These are phyloP conservation scores for Halophytophthora polymorphica DNA, from an alignment of 352 stramenopile species.

Conservation along the genomic window DNA sequence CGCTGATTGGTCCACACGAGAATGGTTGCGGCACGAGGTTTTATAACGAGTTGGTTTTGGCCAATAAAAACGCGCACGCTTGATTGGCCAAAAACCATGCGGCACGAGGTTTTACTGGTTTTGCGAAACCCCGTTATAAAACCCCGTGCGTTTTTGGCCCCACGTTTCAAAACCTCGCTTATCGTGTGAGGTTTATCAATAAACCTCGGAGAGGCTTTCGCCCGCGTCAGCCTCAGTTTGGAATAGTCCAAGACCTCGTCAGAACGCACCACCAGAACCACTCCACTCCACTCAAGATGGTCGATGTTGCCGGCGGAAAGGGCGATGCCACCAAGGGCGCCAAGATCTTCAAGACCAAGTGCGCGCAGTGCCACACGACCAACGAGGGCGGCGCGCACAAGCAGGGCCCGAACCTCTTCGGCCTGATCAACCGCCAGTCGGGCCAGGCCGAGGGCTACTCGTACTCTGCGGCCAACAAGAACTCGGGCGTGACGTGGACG, in stretches of 20 bases:
- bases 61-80: too few relatives aligned
- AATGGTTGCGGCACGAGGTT: too few relatives aligned
- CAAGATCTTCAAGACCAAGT: constrained; percentile 98
- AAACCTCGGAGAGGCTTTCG: too few relatives aligned
- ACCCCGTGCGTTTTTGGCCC: too few relatives aligned
- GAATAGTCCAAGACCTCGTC: constrained; percentile 30
- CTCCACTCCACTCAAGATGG: constrained; percentile 27
- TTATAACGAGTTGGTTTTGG: too few relatives aligned
- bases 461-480: constrained; percentile 99
- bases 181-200: too few relatives aligned
- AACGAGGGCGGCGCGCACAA: constrained; percentile 93
- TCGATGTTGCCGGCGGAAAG: constrained; percentile 44
- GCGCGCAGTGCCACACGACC: constrained; percentile 93
- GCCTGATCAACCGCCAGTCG: constrained; percentile 96
- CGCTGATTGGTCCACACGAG: too few relatives aligned
- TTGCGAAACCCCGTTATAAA: too few relatives aligned
- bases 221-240: constrained; percentile 45
- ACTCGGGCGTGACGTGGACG: constrained; percentile 94
- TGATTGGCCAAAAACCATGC: too few relatives aligned
- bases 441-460: constrained; percentile 96
- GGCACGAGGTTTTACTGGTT: too few relatives aligned
- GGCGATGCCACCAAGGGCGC: constrained; percentile 87
- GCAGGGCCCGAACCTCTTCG: constrained; percentile 98
- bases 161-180: too few relatives aligned
- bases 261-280: constrained; percentile 31